Percentiles rank a stretch among this genome's conserved stretches.
Evolutionary conservation across 164 flowering plant genomes (phyloP).

Genomic region (Chimonanthus praecox): DNA sequence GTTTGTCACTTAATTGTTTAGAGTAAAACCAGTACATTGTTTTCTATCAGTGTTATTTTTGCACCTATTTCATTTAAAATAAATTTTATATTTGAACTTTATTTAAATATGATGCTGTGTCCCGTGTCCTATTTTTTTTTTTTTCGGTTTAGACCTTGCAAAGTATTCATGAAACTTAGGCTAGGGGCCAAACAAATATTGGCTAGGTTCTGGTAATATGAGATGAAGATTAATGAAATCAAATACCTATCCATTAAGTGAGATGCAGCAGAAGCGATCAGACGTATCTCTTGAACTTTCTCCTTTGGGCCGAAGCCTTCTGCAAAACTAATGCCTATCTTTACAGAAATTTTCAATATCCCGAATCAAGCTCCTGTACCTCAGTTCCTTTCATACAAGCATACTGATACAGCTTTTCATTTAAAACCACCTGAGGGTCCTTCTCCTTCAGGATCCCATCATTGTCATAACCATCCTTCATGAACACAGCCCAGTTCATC

Average conservation of each 20-base stretch:
- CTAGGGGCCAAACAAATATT: too few relatives aligned
- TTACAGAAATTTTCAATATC: not conserved
- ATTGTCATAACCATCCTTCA: slow-evolving; percentile 63
- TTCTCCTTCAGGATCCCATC: slow-evolving; percentile 15
- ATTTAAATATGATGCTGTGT: too few relatives aligned
- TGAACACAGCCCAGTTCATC: slow-evolving; percentile 83
- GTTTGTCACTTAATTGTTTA: too few relatives aligned
- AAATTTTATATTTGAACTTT: too few relatives aligned
- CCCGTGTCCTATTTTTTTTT: too few relatives aligned
- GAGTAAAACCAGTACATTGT: too few relatives aligned
- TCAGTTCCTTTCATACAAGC: not conserved
- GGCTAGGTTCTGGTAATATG: too few relatives aligned
- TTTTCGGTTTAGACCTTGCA: too few relatives aligned
- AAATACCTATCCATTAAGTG: not conserved
- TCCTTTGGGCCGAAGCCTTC: not conserved
- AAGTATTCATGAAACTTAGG: too few relatives aligned
- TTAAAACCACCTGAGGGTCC: slow-evolving; percentile 20
- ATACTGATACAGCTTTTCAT: slow-evolving; percentile 17
- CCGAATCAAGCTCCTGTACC: not conserved
- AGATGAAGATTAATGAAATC: not conserved
- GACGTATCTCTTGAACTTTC: not conserved
- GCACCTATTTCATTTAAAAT: too few relatives aligned
- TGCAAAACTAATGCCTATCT: not conserved
- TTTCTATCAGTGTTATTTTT: too few relatives aligned
- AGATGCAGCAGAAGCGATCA: not conserved